These are phyloP conservation scores for Pseudomassariella vexata DNA, from an alignment of 2,329 filamentous ascomycete genomes.

Conservation along the genomic window DNA sequence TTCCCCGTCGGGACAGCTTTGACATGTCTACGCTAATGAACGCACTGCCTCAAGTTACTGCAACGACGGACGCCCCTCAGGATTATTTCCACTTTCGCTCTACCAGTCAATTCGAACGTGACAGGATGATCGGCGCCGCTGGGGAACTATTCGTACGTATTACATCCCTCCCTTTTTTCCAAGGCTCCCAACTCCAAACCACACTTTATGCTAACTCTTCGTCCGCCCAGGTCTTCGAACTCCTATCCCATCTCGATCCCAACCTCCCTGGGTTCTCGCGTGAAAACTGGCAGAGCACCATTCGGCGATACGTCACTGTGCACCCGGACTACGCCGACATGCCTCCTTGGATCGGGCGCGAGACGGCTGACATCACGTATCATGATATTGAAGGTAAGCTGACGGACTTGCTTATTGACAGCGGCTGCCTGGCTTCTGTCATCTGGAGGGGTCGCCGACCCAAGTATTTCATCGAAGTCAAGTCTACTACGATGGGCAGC, in stretches of 20 bases:
- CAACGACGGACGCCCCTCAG: too few relatives aligned
- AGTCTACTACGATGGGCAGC: constrained; percentile 34
- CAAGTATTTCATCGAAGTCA: constrained; percentile 45
- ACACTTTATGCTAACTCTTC: background rate
- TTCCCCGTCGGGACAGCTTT: too few relatives aligned
- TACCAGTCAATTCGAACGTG: constrained; percentile 13
- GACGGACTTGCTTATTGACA: constrained; percentile 27
- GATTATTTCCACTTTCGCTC: too few relatives aligned
- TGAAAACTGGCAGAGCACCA: constrained; percentile 42
- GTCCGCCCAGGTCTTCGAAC: constrained; percentile 37
- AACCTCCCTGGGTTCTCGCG: constrained; percentile 26
- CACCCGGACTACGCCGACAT: constrained; percentile 36
- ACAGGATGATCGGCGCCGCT: constrained; percentile 19
- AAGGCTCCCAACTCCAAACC: background rate
- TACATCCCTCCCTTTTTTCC: background rate
- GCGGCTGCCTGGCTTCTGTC: constrained; percentile 23
- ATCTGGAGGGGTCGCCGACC: constrained; percentile 23
- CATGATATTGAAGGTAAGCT: constrained; percentile 26
- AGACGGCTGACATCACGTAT: constrained; percentile 44
- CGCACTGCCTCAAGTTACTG: too few relatives aligned
- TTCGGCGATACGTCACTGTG: constrained; percentile 31
- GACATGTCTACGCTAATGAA: too few relatives aligned
- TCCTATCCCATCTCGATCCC: constrained; percentile 24
- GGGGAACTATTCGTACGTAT: constrained; percentile 21
- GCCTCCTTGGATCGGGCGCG: constrained; percentile 29